phyloP scores from a whole-genome alignment of 352 stramenopile species.

The Phytopythium ostracodes region DNA sequence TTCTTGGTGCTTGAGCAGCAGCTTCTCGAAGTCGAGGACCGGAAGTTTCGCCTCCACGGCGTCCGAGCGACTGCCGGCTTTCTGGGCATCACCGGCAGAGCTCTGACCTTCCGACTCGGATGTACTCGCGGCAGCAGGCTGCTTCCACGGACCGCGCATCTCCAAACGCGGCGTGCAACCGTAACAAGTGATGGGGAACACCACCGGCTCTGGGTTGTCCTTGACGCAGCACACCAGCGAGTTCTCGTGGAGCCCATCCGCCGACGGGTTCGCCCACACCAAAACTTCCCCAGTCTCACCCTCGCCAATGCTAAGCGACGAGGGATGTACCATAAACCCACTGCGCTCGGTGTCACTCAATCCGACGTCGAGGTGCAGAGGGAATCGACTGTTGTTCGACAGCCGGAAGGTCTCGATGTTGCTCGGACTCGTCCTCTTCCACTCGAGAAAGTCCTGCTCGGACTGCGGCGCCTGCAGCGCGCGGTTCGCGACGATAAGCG shows the following conservation, averaged over 20 bases:
- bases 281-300: conserved; percentile 90
- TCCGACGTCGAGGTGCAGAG: conserved; percentile 60
- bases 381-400: conserved; percentile 84
- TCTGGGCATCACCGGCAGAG: conserved; percentile 10
- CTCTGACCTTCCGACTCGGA: conserved; percentile 32
- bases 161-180: conserved; percentile 78
- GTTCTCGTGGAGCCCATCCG: conserved; percentile 63
- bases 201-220: conserved; percentile 89
- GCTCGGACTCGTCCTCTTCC: conserved; percentile 44
- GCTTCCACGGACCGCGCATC: conserved; percentile 85
- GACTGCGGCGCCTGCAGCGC: conserved; percentile 17
- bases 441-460: conserved; percentile 45
- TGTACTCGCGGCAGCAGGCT: conserved; percentile 46
- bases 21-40: conserved; percentile 89
- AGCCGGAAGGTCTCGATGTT: conserved; percentile 92
- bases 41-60: not conserved
- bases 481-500: conserved; percentile 53
- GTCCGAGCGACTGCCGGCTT: not conserved
- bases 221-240: conserved; percentile 85
- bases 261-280: conserved; percentile 88
- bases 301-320: conserved; percentile 67
- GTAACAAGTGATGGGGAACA: conserved; percentile 84
- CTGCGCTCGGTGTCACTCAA: conserved; percentile 24
- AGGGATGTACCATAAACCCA: conserved; percentile 76
- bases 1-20: conserved; percentile 87